These are phyloP conservation scores for Didymosphaeria variabile DNA, from an alignment of 2,329 filamentous ascomycete genomes.

Conservation along the genomic window DNA sequence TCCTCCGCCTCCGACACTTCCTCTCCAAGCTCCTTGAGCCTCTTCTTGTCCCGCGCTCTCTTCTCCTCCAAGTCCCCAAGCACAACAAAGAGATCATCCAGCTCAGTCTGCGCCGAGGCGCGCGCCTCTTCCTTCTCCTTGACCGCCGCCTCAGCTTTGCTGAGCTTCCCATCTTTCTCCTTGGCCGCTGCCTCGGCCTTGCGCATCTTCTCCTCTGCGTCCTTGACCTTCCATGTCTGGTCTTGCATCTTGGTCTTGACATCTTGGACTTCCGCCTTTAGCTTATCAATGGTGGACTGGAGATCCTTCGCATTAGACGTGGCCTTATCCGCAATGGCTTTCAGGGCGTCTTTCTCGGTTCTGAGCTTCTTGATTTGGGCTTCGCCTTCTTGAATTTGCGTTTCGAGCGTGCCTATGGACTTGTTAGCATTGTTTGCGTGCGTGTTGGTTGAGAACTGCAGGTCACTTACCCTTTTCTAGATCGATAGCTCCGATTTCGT, in stretches of 20 bases:
- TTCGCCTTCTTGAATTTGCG: constrained; percentile 34
- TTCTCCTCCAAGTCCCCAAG: constrained; percentile 59
- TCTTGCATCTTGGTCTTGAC: constrained; percentile 57
- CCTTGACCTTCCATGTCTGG: constrained; percentile 53
- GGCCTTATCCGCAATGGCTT: constrained; percentile 27
- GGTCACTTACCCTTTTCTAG: constrained; percentile 26
- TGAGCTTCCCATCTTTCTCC: constrained; percentile 58
- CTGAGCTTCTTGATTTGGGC: constrained; percentile 53
- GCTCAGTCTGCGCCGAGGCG: constrained; percentile 50
- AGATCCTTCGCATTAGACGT: constrained; percentile 36
- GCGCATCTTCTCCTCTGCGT: constrained; percentile 57
- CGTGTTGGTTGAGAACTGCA: neutral
- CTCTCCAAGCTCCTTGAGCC: constrained; percentile 57
- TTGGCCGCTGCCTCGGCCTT: constrained; percentile 46
- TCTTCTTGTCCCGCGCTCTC: constrained; percentile 53
- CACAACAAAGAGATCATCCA: constrained; percentile 60
- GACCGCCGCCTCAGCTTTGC: constrained; percentile 41
- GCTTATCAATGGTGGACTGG: constrained; percentile 29
- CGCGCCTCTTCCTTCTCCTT: constrained; percentile 53
- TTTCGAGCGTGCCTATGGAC: constrained; percentile 30
- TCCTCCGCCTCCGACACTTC: constrained; percentile 54
- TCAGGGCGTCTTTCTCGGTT: constrained; percentile 33
- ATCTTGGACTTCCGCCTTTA: constrained; percentile 52
- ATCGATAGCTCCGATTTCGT: constrained; percentile 35
- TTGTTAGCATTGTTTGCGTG: constrained; percentile 3